These are phyloP conservation scores for Talaromyces albobiverticillius DNA, from an alignment of 2,329 filamentous ascomycete species.

Conservation along the genomic window DNA sequence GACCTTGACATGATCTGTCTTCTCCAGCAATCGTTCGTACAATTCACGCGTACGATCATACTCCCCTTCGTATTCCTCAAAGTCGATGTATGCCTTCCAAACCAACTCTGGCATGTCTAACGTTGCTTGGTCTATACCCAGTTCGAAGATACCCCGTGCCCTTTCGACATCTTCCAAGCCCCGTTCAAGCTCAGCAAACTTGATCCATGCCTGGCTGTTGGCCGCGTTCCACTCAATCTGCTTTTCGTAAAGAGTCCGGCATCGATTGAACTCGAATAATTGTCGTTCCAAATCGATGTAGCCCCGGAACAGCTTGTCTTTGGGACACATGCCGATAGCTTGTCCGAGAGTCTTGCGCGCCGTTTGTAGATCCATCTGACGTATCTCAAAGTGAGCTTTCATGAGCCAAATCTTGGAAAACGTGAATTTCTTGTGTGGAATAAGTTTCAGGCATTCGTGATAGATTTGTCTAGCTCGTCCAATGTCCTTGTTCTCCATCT, in stretches of 20 bases:
- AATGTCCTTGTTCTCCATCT: conserved; percentile 75
- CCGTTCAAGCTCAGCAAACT: conserved; percentile 89
- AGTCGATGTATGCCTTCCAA: conserved; percentile 98
- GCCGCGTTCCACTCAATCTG: conserved; percentile 87
- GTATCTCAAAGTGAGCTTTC: conserved; percentile 89
- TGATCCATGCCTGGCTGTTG: conserved; percentile 93
- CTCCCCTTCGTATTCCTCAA: conserved; percentile 92
- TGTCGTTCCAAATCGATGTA: conserved; percentile 93
- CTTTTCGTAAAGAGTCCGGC: conserved; percentile 88
- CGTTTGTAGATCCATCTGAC: conserved; percentile 73
- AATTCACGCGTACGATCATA: conserved; percentile 77
- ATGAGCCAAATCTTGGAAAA: conserved; percentile 96
- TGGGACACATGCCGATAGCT: conserved; percentile 90
- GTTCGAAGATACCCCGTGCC: conserved; percentile 84
- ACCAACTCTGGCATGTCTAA: conserved; percentile 97
- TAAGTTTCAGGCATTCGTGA: conserved; percentile 76
- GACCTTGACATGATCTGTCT: conserved; percentile 98
- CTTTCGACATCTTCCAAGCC: conserved; percentile 87
- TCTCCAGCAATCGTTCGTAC: conserved; percentile 86
- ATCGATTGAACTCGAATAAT: conserved; percentile 89
- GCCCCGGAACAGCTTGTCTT: conserved; percentile 89
- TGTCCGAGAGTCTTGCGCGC: conserved; percentile 87
- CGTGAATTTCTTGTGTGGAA: conserved; percentile 95
- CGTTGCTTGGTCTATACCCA: conserved; percentile 75
- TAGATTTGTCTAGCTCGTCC: conserved; percentile 86